Conservation (phyloP, 192 early-diverging fungal species). For the Coemansia sp. region DNA sequence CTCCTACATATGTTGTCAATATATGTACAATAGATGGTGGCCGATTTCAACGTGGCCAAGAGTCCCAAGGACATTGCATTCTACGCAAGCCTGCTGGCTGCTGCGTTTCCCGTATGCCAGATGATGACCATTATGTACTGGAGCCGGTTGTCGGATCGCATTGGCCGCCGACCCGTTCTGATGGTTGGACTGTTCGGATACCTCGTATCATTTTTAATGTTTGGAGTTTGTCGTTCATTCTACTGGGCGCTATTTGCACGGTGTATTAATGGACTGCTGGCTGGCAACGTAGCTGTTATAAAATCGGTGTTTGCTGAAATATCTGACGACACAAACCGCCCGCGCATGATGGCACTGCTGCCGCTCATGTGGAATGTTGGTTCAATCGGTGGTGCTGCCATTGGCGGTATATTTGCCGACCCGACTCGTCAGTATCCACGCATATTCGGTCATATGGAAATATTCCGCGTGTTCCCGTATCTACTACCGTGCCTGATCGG, state of each 20-base stretch:
- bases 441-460: conserved; percentile 57
- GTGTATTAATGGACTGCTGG: conserved; percentile 66
- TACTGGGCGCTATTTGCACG: conserved; percentile 63
- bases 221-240: conserved; percentile 67
- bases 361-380: conserved; percentile 73
- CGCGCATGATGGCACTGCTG: conserved; percentile 73
- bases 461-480: conserved; percentile 74
- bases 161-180: conserved; percentile 79
- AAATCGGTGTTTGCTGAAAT: conserved; percentile 85
- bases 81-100: conserved; percentile 61
- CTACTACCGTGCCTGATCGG: conserved; percentile 80
- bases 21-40: conserved; percentile 53
- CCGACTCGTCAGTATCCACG: conserved; percentile 69
- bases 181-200: conserved; percentile 79
- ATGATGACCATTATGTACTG: conserved; percentile 60
- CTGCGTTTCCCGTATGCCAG: conserved; percentile 58
- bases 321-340: conserved; percentile 76
- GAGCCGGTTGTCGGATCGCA: conserved; percentile 73
- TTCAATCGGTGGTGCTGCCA: conserved; percentile 61
- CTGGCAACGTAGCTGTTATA: conserved; percentile 76
- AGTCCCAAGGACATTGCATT: conserved; percentile 77
- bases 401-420: conserved; percentile 80
- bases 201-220: conserved; percentile 63
- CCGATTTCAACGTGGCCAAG: conserved; percentile 68
- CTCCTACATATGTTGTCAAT: conserved; percentile 13